Evolutionary conservation across 352 stramenopile species (phyloP).

Genomic region (Globisporangium abappressorium): DNA sequence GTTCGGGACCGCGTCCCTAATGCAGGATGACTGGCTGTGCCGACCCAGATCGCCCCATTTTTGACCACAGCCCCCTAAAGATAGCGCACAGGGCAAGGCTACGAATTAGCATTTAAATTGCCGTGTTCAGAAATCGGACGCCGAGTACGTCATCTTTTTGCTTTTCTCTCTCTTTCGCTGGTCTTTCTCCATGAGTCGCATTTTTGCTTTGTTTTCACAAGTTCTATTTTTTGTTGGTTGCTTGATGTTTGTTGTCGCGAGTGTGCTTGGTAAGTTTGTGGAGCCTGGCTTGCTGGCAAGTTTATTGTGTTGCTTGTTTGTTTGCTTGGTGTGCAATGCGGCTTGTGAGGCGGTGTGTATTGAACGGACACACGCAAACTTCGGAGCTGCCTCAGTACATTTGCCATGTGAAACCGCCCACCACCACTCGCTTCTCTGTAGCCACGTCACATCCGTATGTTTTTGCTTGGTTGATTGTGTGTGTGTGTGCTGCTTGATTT

Average conservation of each 20-base stretch:
- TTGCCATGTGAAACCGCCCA: too few species aligned
- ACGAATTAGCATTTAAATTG: background rate
- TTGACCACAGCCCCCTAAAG: background rate
- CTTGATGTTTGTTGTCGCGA: background rate
- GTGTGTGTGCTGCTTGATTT: background rate
- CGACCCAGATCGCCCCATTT: slow-evolving; percentile 4
- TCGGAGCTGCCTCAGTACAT: too few species aligned
- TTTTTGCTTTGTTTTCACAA: background rate
- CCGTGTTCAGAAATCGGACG: background rate
- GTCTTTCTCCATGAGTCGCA: slow-evolving; percentile 2
- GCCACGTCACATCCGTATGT: slow-evolving; percentile 1
- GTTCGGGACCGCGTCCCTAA: background rate
- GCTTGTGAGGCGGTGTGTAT: too few species aligned
- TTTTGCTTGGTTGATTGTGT: background rate
- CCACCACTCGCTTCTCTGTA: background rate
- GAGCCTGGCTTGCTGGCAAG: too few species aligned
- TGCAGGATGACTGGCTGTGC: slow-evolving; percentile 5
- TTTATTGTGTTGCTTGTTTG: too few species aligned
- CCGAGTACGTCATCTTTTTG: background rate
- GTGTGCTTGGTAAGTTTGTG: too few species aligned
- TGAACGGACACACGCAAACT: too few species aligned
- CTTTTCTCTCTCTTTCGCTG: background rate
- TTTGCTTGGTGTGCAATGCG: too few species aligned
- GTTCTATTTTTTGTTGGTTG: background rate
- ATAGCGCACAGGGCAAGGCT: background rate